Base-by-base conservation (phyloP, 2,329 filamentous ascomycete species). In the Penicillium occitanis region DNA sequence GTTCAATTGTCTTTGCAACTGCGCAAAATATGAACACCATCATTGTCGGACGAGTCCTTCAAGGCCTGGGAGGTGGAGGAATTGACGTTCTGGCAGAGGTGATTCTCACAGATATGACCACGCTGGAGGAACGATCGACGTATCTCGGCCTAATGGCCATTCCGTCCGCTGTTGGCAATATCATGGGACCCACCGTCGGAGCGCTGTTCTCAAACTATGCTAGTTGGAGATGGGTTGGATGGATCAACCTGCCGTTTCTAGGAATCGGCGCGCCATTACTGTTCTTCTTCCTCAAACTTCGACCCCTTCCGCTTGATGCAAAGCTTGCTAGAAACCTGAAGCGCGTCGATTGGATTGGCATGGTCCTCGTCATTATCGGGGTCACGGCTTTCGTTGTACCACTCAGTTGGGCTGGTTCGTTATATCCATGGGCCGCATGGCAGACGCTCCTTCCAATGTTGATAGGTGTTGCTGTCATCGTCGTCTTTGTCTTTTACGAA, bases 21-120 rank as follows among this genome's bases (percentile, higher is more conserved):
- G 82, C 86, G 0, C 77, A 70, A 0, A 80, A 68, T 5, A 76
- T 75, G 0, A 70, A 68, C 0, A 81, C 82, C 71, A 75, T 90
- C 1, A 85, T 90, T 14, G 80, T 77, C 67, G 85, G 84, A 14
- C 79, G 86, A 0, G 79, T 79, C 0, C 72, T 89, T 1, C 85
- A 88, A 65, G 87, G 87, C 0, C 70, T 84, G 1, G 84, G 83
- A 0, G 79, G 76, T 1, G 82, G 81, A 1, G 83, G 83, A 0
- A 78, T 82, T 69, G 70, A 69, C 22, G 66, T 74, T 3, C 69
- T 84, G 61, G 77, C 76, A 0, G 79, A 82, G 44, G 77, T 84
- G n/a, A 74, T 83, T 1, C 74, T 83, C 3, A 78, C 79, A 13
- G 81, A 84, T 66, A 74, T 84, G 50, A 79, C 83, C 2, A 79